Percentiles rank a stretch among this genome's conserved stretches.
Evolutionary conservation across 257 asterid genomes (phyloP).

Genomic region (Primulina tabacum): DNA sequence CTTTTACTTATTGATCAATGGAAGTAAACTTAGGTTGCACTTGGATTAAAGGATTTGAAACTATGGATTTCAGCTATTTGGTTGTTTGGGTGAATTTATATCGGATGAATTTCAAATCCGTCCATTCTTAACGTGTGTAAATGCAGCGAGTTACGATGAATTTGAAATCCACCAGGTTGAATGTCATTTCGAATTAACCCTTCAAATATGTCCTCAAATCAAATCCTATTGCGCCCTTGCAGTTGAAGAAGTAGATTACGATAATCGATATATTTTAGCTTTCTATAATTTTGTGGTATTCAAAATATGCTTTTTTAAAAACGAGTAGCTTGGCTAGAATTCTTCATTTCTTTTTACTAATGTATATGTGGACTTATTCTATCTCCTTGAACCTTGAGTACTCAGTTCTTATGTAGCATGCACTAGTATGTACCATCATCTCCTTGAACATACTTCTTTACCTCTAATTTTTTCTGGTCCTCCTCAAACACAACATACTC

Average conservation of each 20-base stretch:
- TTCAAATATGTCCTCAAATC: too few species aligned
- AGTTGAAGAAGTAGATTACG: background rate
- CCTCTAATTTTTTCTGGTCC: background rate
- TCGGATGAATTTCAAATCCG: too few species aligned
- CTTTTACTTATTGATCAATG: conserved; percentile 2
- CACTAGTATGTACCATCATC: background rate
- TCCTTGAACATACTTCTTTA: background rate
- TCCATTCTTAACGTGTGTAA: too few species aligned
- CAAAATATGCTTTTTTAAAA: background rate
- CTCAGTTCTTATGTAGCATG: background rate
- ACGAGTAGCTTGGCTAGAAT: background rate
- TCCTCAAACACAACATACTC: background rate
- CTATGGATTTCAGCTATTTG: too few species aligned
- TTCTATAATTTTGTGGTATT: background rate
- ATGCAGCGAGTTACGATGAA: too few species aligned
- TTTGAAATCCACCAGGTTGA: too few species aligned
- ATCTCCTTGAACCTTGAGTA: background rate
- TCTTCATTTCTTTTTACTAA: background rate
- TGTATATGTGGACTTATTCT: background rate
- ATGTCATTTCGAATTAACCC: too few species aligned
- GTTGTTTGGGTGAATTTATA: too few species aligned
- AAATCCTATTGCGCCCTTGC: background rate
- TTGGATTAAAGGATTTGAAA: too few species aligned
- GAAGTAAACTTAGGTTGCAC: background rate
- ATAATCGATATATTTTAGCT: background rate